Evolutionary conservation across 2,329 filamentous ascomycete species (phyloP).

Genomic region (Phyllachora maydis): DNA sequence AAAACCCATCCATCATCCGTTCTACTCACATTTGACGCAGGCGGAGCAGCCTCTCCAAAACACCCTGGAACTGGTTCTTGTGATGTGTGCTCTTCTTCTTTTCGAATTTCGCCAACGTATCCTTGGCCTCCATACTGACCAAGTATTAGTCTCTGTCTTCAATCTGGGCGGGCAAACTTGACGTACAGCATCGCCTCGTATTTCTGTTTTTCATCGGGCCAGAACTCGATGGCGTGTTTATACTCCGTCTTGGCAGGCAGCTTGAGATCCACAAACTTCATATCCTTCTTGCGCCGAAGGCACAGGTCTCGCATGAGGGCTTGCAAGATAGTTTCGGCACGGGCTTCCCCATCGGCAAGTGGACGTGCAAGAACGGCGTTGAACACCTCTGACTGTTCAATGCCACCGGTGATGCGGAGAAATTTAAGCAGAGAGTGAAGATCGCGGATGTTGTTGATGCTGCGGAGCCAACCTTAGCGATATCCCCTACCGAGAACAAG

Average conservation of each 20-base stretch:
- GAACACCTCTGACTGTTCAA: slow-evolving; percentile 56
- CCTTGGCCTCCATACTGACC: slow-evolving; percentile 57
- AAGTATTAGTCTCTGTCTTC: slow-evolving; percentile 9
- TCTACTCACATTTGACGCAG: slow-evolving; percentile 64
- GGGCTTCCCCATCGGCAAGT: slow-evolving; percentile 31
- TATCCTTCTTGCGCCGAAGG: slow-evolving; percentile 66
- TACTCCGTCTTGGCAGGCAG: slow-evolving; percentile 62
- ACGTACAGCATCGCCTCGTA: slow-evolving; percentile 59
- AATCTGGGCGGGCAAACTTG: too few relatives aligned
- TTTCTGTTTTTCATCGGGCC: slow-evolving; percentile 51
- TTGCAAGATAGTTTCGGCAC: slow-evolving; percentile 46
- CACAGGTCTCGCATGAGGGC: slow-evolving; percentile 64
- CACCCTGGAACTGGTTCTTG: slow-evolving; percentile 43
- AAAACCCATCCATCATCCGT: too few relatives aligned
- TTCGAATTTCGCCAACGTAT: slow-evolving; percentile 42
- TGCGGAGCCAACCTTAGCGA: too few relatives aligned
- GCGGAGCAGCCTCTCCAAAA: slow-evolving; percentile 65
- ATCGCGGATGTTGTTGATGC: slow-evolving; percentile 63
- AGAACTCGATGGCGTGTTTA: slow-evolving; percentile 54
- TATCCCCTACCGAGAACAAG: too few relatives aligned
- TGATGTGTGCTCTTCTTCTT: slow-evolving; percentile 18
- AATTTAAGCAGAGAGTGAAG: slow-evolving; percentile 66
- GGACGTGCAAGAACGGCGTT: slow-evolving; percentile 50
- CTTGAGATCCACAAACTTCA: slow-evolving; percentile 68
- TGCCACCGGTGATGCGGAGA: slow-evolving; percentile 51